Base-by-base conservation (phyloP, 345 rosid species). In the Trapa bicornis region DNA sequence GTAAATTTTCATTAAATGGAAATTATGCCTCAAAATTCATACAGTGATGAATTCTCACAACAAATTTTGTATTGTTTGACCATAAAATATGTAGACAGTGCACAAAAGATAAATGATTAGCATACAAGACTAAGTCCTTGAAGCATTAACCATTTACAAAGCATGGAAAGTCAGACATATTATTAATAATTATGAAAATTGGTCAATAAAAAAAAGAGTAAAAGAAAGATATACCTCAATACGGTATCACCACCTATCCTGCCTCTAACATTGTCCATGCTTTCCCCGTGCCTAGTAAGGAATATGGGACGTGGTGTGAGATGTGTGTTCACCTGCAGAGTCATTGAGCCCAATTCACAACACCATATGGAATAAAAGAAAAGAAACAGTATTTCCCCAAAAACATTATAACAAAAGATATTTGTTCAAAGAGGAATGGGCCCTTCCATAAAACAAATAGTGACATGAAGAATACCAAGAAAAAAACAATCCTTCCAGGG, bases 261-360 rank as follows among this genome's bases (percentile, higher is more conserved):
- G 71, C 93, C 96, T 81, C 99, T 82, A 73, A 95, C 99, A 78
- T 95, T 95, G 73, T 89, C 86, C 76, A 82, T 79, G 77, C 99
- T 95, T 83, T 95, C 98, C 63, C 99, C 99, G 83, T 95, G 99
- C 82, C 99, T 86, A 65, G 97, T 95, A 62, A 95, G 92, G 71
- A 95, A 78, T 79, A 95, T 95, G 42, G 99, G 99, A 52, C 96
- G 98, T 29, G 99, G 99, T 11, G 99, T 95, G 42, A 95, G 92
- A 82, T 91, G 99, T 2, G 92, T 89, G 78, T 95, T 95, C 75
- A 95, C 99, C 99, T 95, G 78, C 71, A 43, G 42, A 72, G 65
- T 37, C 60, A 65, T 16, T 54, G 35, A 9, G 29, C 63, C 65
- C 22, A 38, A n/a, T 33, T 36, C 54, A 47, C 32, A 56, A 66